A percentile compares a stretch with the other conserved stretches of the same genome.
These are phyloP conservation scores for Pouteria campechiana DNA, from an alignment of 179 eudicot species.

Conservation along the genomic window DNA sequence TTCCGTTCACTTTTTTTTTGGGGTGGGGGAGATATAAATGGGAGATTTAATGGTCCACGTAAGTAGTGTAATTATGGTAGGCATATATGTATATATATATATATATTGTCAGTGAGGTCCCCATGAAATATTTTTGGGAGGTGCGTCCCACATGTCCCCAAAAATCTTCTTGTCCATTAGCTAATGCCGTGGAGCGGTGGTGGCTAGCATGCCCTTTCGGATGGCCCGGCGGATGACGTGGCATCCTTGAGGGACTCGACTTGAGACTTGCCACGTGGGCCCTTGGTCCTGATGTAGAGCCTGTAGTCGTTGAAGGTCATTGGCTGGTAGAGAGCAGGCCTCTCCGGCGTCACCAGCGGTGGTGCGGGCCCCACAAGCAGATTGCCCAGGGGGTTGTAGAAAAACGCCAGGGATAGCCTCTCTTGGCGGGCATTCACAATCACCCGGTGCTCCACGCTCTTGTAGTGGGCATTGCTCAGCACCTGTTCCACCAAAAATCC, in stretches of 20 bases:
- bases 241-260: constrained; percentile 46
- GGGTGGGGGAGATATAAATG: too few species aligned
- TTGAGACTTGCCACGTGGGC: constrained; percentile 83
- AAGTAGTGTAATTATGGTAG: too few species aligned
- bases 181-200: too few species aligned
- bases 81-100: too few species aligned
- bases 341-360: constrained; percentile 41
- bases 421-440: constrained; percentile 65
- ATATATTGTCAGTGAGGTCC: too few species aligned
- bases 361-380: constrained; percentile 54
- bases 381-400: constrained; percentile 83
- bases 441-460: constrained; percentile 92
- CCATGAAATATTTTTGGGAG: too few species aligned
- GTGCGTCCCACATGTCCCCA: too few species aligned
- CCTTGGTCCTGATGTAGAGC: constrained; percentile 60
- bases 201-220: too few species aligned
- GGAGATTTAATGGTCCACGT: too few species aligned
- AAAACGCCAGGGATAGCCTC: constrained; percentile 72
- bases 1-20: too few species aligned
- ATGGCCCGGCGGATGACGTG: neutral
- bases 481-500: too few species aligned
- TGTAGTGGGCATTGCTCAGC: constrained; percentile 69
- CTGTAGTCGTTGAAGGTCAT: constrained; percentile 90
- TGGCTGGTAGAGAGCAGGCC: constrained; percentile 49
- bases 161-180: too few species aligned